A percentile compares a stretch with the other conserved stretches of the same genome.
These are phyloP conservation scores for Aspergillus melleus DNA, from an alignment of 2,329 filamentous ascomycete species.

Conservation along the genomic window DNA sequence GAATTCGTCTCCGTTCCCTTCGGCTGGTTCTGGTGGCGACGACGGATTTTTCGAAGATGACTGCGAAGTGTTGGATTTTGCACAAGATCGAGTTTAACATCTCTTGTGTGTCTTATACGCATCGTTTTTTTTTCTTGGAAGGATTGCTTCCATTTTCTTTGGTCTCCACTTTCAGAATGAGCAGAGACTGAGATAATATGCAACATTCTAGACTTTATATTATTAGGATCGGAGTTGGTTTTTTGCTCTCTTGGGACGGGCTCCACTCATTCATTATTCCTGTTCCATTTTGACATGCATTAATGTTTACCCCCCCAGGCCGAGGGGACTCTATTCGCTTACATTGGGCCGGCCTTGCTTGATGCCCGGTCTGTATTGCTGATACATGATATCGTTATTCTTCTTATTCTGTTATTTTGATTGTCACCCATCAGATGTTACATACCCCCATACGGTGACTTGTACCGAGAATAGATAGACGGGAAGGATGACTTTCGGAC, in stretches of 20 bases:
- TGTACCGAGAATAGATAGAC: not conserved
- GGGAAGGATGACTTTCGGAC: not conserved
- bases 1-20: constrained; percentile 23
- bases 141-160: not conserved
- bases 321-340: not conserved
- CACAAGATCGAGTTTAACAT: constrained; percentile 55
- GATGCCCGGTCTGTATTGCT: not conserved
- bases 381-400: not conserved
- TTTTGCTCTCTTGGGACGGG: not conserved
- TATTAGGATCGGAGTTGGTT: constrained; percentile 15
- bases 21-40: constrained; percentile 48
- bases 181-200: constrained; percentile 15
- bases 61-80: constrained; percentile 88
- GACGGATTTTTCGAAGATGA: constrained; percentile 89
- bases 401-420: not conserved
- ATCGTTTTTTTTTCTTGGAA: not conserved
- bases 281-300: not conserved
- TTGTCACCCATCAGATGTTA: not conserved
- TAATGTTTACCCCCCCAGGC: not conserved
- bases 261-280: not conserved
- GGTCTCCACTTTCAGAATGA: not conserved
- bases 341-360: not conserved
- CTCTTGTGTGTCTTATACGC: not conserved
- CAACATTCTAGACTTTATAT: constrained; percentile 13
- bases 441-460: not conserved